Base-by-base conservation (phyloP, 2,329 filamentous ascomycete species). In the Fusarium veterinarium region DNA sequence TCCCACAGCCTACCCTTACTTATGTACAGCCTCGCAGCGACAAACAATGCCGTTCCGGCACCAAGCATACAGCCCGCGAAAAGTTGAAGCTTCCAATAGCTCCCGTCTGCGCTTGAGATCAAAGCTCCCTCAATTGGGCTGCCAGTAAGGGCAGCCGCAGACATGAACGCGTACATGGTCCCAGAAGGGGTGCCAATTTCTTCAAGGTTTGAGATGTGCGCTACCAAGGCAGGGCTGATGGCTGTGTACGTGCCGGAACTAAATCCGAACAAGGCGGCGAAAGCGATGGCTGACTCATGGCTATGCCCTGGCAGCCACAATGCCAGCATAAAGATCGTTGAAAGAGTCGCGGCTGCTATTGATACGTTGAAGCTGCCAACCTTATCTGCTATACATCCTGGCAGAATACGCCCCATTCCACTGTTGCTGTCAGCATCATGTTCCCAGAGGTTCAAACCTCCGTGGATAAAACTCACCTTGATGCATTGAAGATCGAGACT, bases 151-250 rank as follows among this genome's bases (percentile, higher is more conserved):
- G 49, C 49, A n/a, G 49, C 49, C 3, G 28, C 33, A n/a, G 49
- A 52, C 33, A 52, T 52, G 2, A 52, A 52, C 3, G 49, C 23
- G 33, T 52, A 52, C 49, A 52, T 52, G 13, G 33, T 52, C 17
- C 49, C 49, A 12, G 49, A 52, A 9, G 33, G 49, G 0, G 23
- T n/a, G 19, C 49, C 49, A n/a, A 38, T 52, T 9, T 52, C 49
- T 17, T 38, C 14, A 0, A 52, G 33, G 3, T 28, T 13, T 9
- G 49, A 52, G 9, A 52, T 52, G 5, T 38, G 23, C 1, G 49
- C 33, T 52, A 52, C 25, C 13, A 52, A 52, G 5, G 49, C 49
- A 4, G 49, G 49, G 23, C 49, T 52, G 31, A 52, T 52, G 2
- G 49, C 49, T 0, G 49, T 52, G 10, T 52, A 52, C 1, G 49